These are phyloP conservation scores for Galerina marginata DNA, from an alignment of 768 basidiomycete genomes.

Conservation along the genomic window DNA sequence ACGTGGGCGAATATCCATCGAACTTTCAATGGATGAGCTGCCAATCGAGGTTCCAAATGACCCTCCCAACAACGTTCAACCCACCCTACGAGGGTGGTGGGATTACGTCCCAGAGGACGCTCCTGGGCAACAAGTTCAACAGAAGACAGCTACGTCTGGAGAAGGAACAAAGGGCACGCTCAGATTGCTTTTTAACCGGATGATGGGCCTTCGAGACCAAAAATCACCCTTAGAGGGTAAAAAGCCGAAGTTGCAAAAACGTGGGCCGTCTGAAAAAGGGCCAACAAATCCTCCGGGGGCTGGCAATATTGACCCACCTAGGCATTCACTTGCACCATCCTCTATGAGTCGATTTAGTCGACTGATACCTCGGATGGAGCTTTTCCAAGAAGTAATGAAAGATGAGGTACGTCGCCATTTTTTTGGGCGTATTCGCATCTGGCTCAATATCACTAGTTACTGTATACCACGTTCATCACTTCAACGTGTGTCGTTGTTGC, in stretches of 20 bases:
- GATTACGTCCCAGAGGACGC: slow-evolving; percentile 49
- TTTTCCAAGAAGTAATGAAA: slow-evolving; percentile 61
- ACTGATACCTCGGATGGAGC: slow-evolving; percentile 56
- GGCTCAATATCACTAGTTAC: slow-evolving; percentile 40
- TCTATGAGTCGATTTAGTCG: slow-evolving; percentile 48
- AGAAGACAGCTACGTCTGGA: not conserved
- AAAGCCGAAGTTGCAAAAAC: not conserved
- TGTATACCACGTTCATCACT: slow-evolving; percentile 60
- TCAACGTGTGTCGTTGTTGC: slow-evolving; percentile 52
- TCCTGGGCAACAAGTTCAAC: slow-evolving; percentile 3
- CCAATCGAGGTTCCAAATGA: slow-evolving; percentile 35
- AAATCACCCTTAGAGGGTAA: not conserved
- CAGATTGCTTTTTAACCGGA: slow-evolving; percentile 10
- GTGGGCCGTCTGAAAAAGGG: not conserved
- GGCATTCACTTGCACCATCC: slow-evolving; percentile 28
- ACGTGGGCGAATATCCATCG: slow-evolving; percentile 61
- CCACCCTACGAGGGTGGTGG: slow-evolving; percentile 56
- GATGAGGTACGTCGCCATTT: slow-evolving; percentile 56
- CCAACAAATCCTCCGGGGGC: slow-evolving; percentile 1
- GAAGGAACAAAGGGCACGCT: not conserved
- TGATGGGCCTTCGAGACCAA: not conserved
- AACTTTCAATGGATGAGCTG: slow-evolving; percentile 49
- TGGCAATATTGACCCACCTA: slow-evolving; percentile 1
- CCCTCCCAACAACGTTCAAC: slow-evolving; percentile 24
- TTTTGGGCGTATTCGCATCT: not conserved